Evolutionary conservation across 2,329 filamentous ascomycete genomes (phyloP).

Genomic region (Penicillium oxalicum): DNA sequence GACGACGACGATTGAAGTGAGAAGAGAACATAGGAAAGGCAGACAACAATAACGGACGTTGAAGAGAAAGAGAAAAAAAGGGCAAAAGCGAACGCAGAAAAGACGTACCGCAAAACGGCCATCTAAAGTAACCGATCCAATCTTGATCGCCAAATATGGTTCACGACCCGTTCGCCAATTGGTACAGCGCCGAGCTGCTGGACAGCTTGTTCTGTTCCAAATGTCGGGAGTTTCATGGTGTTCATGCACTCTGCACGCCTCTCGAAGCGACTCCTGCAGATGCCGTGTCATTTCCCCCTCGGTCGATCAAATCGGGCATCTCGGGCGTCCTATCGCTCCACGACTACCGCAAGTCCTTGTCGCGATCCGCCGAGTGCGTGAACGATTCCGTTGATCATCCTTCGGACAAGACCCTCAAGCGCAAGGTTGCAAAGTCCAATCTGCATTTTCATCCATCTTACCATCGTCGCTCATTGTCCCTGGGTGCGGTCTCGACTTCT

Average conservation of each 20-base stretch:
- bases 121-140: not conserved
- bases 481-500: slow-evolving; percentile 23
- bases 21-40: no score
- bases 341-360: slow-evolving; percentile 33
- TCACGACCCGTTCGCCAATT: slow-evolving; percentile 7
- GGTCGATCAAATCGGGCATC: slow-evolving; percentile 15
- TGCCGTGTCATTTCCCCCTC: slow-evolving; percentile 16
- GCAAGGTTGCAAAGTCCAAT: slow-evolving; percentile 30
- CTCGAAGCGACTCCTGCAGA: slow-evolving; percentile 14
- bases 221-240: slow-evolving; percentile 11
- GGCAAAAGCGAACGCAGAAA: no score
- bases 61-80: no score
- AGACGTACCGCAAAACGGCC: no score
- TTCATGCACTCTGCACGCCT: slow-evolving; percentile 16
- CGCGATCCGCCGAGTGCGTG: slow-evolving; percentile 19
- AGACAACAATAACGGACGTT: no score
- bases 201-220: slow-evolving; percentile 15
- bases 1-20: slow-evolving; percentile 4
- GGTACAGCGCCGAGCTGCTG: slow-evolving; percentile 13
- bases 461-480: slow-evolving; percentile 8
- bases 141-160: not conserved
- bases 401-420: slow-evolving; percentile 27
- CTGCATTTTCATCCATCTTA: slow-evolving; percentile 21
- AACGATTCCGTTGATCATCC: slow-evolving; percentile 21
- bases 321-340: slow-evolving; percentile 29